phyloP scores from a whole-genome alignment of 345 rosid species.

The Eucalyptus lansdowneana region DNA sequence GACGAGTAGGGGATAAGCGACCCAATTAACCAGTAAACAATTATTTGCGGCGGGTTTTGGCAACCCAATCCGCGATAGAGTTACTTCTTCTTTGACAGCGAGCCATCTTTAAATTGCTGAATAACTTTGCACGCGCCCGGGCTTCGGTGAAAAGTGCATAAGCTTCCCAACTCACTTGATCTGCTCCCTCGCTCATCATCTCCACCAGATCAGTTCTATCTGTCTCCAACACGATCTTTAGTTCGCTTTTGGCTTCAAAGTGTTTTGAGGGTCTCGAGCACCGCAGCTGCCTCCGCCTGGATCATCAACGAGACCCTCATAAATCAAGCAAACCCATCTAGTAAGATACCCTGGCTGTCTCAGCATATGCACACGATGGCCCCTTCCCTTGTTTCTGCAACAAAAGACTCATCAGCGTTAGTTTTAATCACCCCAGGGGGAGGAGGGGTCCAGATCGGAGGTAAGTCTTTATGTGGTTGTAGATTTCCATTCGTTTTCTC shows the following conservation, averaged over 20 bases:
- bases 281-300: not conserved
- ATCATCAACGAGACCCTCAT: too few species aligned
- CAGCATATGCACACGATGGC: not conserved
- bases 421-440: too few species aligned
- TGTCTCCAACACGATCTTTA: not conserved
- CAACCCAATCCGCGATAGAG: accelerated
- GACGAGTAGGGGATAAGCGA: not conserved
- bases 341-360: not conserved
- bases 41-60: not conserved
- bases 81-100: not conserved
- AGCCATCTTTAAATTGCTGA: not conserved
- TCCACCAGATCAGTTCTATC: not conserved
- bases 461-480: not conserved
- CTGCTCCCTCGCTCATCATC: not conserved
- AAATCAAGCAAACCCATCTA: not conserved
- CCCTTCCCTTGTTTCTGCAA: not conserved
- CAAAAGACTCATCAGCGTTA: not conserved
- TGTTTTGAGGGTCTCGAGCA: not conserved
- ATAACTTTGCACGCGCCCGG: not conserved
- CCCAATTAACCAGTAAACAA: not conserved
- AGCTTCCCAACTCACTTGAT: not conserved
- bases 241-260: not conserved
- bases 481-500: not conserved
- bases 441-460: too few species aligned
- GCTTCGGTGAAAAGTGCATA: accelerated